Evolutionary conservation across 805 yeast genomes (phyloP), one percentile per base, ranked within the genome.

Genomic region (Suhomyces xylopsoci): DNA sequence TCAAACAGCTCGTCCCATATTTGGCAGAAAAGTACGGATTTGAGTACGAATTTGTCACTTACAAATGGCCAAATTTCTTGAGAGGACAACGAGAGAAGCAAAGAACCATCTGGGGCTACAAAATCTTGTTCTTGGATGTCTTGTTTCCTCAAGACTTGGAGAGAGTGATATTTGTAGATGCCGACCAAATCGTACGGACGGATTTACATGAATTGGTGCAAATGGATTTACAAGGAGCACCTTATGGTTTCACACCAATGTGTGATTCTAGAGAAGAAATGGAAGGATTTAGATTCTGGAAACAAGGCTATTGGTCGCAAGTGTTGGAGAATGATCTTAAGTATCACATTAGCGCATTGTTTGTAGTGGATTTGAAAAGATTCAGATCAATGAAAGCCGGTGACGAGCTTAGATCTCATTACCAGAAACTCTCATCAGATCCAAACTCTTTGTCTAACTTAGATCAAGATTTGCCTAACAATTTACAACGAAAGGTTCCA

Each of bases 401-500:
- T 17, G 96, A 93, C 67, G 66, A 76, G 25, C 66, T 94, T 48
- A 83, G 99, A 61, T 80, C 85, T 12, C 97, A 90, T 58, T 93
- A 94, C 68, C 97, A 92, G 63, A 77, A 81, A 47, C 69, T 94
- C 1, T 85, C 96, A 0, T 80, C 83, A 0, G 97, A 91, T 65
- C 87, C 94, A 1, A 76, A 71, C 20, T 91, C 97, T 0, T 73
- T 94, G 52, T 79, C 90, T 9, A 90, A 90, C 62, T 77, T 92
- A 54, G 98, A 91, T 64, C 97, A 93, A 65, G 98, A 94, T 65
- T 77, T 93, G 55, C 91, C 97, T n/a, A 94, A 93, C 68, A 88
- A 89, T 63, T 59, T 92, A 59, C 98, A 94, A 67, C 61, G 74
- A 20, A 66, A 69, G 26, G 67, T 93, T 28, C 86, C 85, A 48